phyloP scores from a whole-genome alignment of 2,329 filamentous ascomycete species.

The Fusarium caatingaense region DNA sequence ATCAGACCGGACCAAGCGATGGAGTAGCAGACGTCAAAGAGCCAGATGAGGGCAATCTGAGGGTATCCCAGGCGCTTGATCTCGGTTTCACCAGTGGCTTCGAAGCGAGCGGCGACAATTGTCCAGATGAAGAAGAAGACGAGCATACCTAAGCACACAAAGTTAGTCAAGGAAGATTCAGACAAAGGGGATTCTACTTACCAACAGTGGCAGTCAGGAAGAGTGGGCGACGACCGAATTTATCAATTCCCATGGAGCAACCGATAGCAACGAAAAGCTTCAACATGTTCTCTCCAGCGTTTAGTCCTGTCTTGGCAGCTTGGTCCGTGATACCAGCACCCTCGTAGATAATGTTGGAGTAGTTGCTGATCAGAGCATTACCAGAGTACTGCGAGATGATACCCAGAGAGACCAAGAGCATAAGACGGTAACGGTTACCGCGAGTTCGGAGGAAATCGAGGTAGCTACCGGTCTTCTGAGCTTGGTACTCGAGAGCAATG shows the following conservation, averaged over 20 bases:
- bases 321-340: slow-evolving; percentile 69
- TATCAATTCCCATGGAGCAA: slow-evolving; percentile 25
- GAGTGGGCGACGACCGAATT: slow-evolving; percentile 62
- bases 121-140: slow-evolving; percentile 25
- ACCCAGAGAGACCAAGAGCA: slow-evolving; percentile 71
- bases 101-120: slow-evolving; percentile 19
- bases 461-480: slow-evolving; percentile 64
- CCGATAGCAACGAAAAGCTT: slow-evolving; percentile 24
- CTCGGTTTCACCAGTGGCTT: slow-evolving; percentile 4
- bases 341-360: slow-evolving; percentile 71
- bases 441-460: slow-evolving; percentile 70
- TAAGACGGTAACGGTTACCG: slow-evolving; percentile 73
- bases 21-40: slow-evolving; percentile 69
- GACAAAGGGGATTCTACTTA: background rate
- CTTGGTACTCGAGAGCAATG: slow-evolving; percentile 53
- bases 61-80: slow-evolving; percentile 58
- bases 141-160: slow-evolving; percentile 54
- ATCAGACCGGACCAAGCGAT: slow-evolving; percentile 69
- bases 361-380: slow-evolving; percentile 75
- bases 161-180: background rate
- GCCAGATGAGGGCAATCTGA: slow-evolving; percentile 69
- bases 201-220: slow-evolving; percentile 60
- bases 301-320: slow-evolving; percentile 58
- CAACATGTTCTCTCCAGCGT: slow-evolving; percentile 24
- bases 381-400: slow-evolving; percentile 76